These are phyloP conservation scores for Pseudogymnoascus sp. DNA, from an alignment of 2,329 filamentous ascomycete species.

Conservation along the genomic window DNA sequence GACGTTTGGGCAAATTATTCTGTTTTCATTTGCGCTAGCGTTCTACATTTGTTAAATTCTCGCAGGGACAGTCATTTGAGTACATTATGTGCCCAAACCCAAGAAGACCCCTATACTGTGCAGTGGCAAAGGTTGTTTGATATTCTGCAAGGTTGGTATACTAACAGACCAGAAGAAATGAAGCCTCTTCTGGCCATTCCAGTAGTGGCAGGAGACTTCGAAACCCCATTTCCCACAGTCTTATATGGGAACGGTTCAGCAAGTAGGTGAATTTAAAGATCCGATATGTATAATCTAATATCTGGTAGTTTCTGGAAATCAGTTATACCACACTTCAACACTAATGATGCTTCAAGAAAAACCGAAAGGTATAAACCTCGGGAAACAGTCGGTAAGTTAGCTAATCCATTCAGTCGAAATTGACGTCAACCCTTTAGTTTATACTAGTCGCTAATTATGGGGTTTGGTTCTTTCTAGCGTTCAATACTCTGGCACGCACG, in stretches of 20 bases:
- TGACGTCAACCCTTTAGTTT: not conserved
- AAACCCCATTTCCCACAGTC: constrained; percentile 21
- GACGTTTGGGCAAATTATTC: constrained; percentile 43
- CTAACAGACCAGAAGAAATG: constrained; percentile 30
- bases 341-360: constrained; percentile 28
- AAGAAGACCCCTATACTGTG: constrained; percentile 23
- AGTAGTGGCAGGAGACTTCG: constrained; percentile 23
- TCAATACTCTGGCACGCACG: constrained; percentile 47
- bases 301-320: constrained; percentile 29
- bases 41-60: constrained; percentile 31
- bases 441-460: constrained; percentile 11
- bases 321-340: constrained; percentile 29
- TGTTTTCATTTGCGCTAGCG: constrained; percentile 40
- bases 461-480: constrained; percentile 17
- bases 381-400: constrained; percentile 22
- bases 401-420: not conserved
- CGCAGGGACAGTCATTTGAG: not conserved
- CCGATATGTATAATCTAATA: not conserved
- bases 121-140: constrained; percentile 34
- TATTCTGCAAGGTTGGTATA: constrained; percentile 36
- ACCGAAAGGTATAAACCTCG: constrained; percentile 23
- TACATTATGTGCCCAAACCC: constrained; percentile 5
- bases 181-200: constrained; percentile 31
- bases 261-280: not conserved
- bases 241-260: constrained; percentile 16